Evolutionary conservation across 129 eudicot genomes (phyloP), one percentile per base, ranked within the genome.

Genomic region (Silybum marianum): DNA sequence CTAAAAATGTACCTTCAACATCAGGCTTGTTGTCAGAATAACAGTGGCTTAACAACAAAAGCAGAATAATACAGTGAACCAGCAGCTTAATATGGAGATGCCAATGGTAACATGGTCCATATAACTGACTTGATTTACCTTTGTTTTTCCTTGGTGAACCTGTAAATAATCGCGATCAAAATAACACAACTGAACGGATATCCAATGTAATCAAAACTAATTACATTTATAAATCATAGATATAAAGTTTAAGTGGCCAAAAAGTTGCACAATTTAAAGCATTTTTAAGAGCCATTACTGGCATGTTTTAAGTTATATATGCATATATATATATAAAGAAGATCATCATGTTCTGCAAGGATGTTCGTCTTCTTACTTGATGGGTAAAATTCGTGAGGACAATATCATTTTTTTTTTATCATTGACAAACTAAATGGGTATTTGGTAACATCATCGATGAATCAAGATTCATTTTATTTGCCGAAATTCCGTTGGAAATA

Each of bases 1-100:
- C 2, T 76, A 36, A 44, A 72, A 19, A 14, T 3, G 24, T 87
- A 94, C 98, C 98, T 94, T 91, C 95, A 79, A 83, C 66, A 63
- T 84, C 87, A 54, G 82, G 88, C 34, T 80, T 66, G 34, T 82
- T 83, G 69, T 83, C 84, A 68, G 95, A 89, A 77, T 26, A 75
- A 75, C 82, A 77, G 19, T 46, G 74, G 73, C 79, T 82, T 30
- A 86, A 71, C 76, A 91, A 80, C 60, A 90, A 67, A 34, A 86
- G 73, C 72, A 94, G 79, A 62, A 85, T 71, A 46, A 90, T 75
- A 73, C 77, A 83, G 58, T 62, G 60, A 36, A 85, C 78, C 65
- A 73, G 58, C 68, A 81, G 76, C 87, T 81, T 86, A 11, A 77
- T 26, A 66, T 74, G 85, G 70, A 83, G 58, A 85, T 81, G 85